Evolutionary conservation across 192 early-diverging fungal species (phyloP).

Genomic region (Bifiguratus adelaidae): DNA sequence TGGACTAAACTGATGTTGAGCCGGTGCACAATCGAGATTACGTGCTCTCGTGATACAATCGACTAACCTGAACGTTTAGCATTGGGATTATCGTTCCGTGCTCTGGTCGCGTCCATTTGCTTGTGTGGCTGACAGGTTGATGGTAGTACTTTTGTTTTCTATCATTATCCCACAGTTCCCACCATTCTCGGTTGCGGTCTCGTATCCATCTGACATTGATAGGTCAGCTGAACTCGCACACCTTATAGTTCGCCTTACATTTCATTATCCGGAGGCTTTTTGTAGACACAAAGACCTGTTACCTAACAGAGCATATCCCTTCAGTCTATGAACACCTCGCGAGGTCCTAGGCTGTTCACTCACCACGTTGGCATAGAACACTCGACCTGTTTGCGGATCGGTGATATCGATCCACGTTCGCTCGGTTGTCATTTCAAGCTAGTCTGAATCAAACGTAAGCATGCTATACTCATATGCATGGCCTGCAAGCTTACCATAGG

Average conservation of each 20-base stretch:
- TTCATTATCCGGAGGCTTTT: slow-evolving; percentile 57
- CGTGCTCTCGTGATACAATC: neutral
- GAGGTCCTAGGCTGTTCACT: neutral
- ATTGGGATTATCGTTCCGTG: slow-evolving; percentile 64
- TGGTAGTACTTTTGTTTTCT: slow-evolving; percentile 88
- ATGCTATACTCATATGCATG: no score
- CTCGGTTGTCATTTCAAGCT: no score
- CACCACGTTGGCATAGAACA: slow-evolving; percentile 65
- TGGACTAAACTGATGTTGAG: slow-evolving; percentile 17
- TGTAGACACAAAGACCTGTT: slow-evolving; percentile 16
- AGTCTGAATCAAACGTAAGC: no score
- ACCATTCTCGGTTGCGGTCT: slow-evolving; percentile 88
- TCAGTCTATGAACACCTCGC: neutral
- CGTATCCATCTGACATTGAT: no score
- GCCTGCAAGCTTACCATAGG: no score
- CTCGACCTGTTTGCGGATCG: slow-evolving; percentile 49
- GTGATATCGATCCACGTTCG: slow-evolving; percentile 66
- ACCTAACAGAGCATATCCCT: neutral
- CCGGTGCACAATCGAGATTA: neutral
- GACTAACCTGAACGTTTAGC: slow-evolving; percentile 50
- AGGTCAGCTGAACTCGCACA: no score
- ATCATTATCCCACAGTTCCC: slow-evolving; percentile 88
- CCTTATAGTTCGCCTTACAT: no score
- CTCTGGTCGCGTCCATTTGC: slow-evolving; percentile 79
- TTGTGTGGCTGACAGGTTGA: slow-evolving; percentile 74